phyloP scores from a whole-genome alignment of 2,329 filamentous ascomycete genomes.

The Ceratocystis ficicola region DNA sequence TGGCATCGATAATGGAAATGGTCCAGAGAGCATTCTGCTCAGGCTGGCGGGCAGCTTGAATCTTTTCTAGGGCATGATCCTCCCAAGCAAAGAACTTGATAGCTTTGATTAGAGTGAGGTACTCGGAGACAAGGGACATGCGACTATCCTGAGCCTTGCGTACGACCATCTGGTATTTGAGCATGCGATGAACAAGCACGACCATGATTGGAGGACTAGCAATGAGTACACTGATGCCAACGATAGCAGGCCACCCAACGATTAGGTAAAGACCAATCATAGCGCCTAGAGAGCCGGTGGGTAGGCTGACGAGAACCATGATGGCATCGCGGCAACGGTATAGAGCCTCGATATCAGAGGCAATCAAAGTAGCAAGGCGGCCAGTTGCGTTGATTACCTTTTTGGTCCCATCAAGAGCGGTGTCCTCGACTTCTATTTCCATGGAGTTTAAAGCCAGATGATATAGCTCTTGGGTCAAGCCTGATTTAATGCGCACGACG shows the following conservation, averaged over 20 bases:
- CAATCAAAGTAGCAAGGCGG: slow-evolving; percentile 45
- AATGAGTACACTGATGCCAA: slow-evolving; percentile 39
- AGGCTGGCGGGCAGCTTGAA: slow-evolving; percentile 37
- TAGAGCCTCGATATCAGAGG: slow-evolving; percentile 46
- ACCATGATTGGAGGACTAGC: slow-evolving; percentile 40
- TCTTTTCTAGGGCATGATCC: slow-evolving; percentile 38
- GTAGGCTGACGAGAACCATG: slow-evolving; percentile 35
- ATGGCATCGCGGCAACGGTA: slow-evolving; percentile 41
- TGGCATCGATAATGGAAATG: slow-evolving; percentile 37
- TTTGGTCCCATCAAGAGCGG: slow-evolving; percentile 23
- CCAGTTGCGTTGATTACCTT: slow-evolving; percentile 37
- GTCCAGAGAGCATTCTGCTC: slow-evolving; percentile 46
- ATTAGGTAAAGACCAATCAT: slow-evolving; percentile 43
- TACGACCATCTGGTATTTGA: slow-evolving; percentile 39
- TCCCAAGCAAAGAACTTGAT: slow-evolving; percentile 54
- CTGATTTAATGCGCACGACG: slow-evolving; percentile 43
- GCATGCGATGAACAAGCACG: slow-evolving; percentile 39
- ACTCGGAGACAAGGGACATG: slow-evolving; percentile 46
- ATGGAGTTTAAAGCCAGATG: slow-evolving; percentile 43
- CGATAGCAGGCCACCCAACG: slow-evolving; percentile 43
- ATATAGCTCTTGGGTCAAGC: slow-evolving; percentile 47
- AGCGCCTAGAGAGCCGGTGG: slow-evolving; percentile 37
- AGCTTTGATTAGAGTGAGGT: slow-evolving; percentile 44
- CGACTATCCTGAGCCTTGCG: slow-evolving; percentile 45
- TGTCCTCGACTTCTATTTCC: slow-evolving; percentile 42